Percentiles rank a stretch among this genome's conserved stretches.
Evolutionary conservation across 306 rosid species (phyloP).

Genomic region (Alnus glutinosa): DNA sequence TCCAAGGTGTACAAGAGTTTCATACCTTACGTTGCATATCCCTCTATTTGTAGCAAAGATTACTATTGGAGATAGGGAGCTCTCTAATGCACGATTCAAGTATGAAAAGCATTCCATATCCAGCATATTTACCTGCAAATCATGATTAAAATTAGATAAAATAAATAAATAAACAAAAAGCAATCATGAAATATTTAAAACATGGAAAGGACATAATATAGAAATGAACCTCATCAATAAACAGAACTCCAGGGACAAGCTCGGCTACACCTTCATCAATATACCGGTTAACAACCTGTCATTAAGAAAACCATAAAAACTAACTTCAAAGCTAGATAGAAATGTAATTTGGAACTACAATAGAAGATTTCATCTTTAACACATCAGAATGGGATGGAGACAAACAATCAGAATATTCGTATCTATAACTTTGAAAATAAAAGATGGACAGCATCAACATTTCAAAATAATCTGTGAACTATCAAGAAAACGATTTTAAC

Average conservation of each 20-base stretch:
- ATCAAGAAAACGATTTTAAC: neutral
- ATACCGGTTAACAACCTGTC: conserved; percentile 88
- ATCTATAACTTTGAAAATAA: neutral
- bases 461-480: neutral
- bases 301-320: conserved; percentile 12
- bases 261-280: conserved; percentile 98
- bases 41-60: conserved; percentile 99
- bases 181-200: conserved; percentile 15
- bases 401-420: neutral
- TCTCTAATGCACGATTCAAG: conserved; percentile 93
- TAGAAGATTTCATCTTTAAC: neutral
- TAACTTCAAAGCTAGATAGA: neutral
- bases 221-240: conserved; percentile 64
- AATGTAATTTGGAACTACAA: neutral
- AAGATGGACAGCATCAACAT: neutral
- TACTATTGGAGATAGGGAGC: conserved; percentile 92
- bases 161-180: conserved; percentile 6
- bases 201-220: neutral
- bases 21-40: conserved; percentile 92
- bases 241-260: conserved; percentile 98
- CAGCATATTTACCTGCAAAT: conserved; percentile 85
- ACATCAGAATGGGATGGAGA: neutral
- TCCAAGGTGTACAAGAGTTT: conserved; percentile 1
- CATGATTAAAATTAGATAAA: conserved; percentile 4
- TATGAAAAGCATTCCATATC: conserved; percentile 98